Conservation (phyloP, 73 alveolate genomes). For the Paramecium pentaurelia region DNA sequence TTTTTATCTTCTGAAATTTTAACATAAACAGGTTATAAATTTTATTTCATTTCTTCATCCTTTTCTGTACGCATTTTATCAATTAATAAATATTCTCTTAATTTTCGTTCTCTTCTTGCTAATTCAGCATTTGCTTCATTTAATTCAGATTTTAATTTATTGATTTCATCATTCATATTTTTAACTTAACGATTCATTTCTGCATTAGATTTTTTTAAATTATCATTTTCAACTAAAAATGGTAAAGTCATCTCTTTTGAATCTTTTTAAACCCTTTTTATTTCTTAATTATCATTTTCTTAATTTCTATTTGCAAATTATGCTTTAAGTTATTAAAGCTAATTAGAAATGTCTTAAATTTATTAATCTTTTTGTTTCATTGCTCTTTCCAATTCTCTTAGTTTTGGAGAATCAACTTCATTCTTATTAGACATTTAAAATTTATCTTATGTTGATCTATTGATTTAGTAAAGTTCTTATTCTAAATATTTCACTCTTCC, state of each 20-base stretch:
- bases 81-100: slow-evolving; percentile 27
- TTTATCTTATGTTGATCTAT: background rate
- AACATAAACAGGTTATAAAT: slow-evolving; percentile 15
- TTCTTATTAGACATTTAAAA: background rate
- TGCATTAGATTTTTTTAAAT: slow-evolving; percentile 5
- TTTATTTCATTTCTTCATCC: slow-evolving; percentile 41
- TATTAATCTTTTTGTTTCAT: background rate
- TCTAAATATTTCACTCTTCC: slow-evolving; percentile 43
- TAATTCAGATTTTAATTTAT: background rate
- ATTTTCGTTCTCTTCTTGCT: background rate
- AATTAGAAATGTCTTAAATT: background rate
- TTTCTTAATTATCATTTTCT: background rate
- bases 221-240: slow-evolving; percentile 36
- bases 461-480: slow-evolving; percentile 14
- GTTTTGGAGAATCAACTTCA: slow-evolving; percentile 2
- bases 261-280: background rate
- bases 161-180: background rate
- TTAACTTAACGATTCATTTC: slow-evolving; percentile 2
- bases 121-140: slow-evolving; percentile 36
- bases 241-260: background rate
- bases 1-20: slow-evolving; percentile 44
- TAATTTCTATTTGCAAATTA: background rate
- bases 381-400: slow-evolving; percentile 11
- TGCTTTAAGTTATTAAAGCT: background rate
- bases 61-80: slow-evolving; percentile 31